Base-by-base conservation (phyloP, 352 stramenopile species). In the Globisporangium canariense region DNA sequence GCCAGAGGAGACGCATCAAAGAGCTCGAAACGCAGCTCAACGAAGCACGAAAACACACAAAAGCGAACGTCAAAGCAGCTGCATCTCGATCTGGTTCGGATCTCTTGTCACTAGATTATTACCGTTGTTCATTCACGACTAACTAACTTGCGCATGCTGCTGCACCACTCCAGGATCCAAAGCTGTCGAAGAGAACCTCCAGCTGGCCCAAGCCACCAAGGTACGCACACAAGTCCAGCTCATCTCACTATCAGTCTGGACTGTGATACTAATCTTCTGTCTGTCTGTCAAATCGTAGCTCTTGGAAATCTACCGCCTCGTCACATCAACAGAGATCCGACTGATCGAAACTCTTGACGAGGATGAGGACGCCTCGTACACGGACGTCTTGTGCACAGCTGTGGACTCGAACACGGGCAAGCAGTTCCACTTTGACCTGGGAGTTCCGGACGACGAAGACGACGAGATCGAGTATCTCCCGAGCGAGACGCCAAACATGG, bases 401-500 rank as follows among this genome's bases (percentile, higher is more conserved):
- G 83, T 77, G 20, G 86, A 95, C 43, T 89, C 84, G 4, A 79
- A 76, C 8, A 81, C 74, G 9, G 80, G 81, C 2, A 86, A 86
- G 52, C 74, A 79, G 40, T 90, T 95, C 54, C 68, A 87, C 41
- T 95, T 93, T 38, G 83, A 93, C 57, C 67, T 95, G 28, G 81
- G 78, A n/a, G 70, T 95, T 7, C 83, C 86, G 16, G 60, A 74
- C 52, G 76, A 84, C 60, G 72, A 74, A 28, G 68, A 68, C n/a
- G 82, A 86, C 63, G 78, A 93, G 67, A 88, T 95, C 60, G 86
- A 95, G 58, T 95, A 92, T 62, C 69, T 89, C 28, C 84, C 86
- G 14, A 88, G 75, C 51, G 84, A 91, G 28, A 75, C 78, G 16
- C 74, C 75, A 6, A 66, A 71, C n/a, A 75, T 60, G 7, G 80